phyloP scores from a whole-genome alignment of 352 stramenopile species.

The Globisporangium viniferum region DNA sequence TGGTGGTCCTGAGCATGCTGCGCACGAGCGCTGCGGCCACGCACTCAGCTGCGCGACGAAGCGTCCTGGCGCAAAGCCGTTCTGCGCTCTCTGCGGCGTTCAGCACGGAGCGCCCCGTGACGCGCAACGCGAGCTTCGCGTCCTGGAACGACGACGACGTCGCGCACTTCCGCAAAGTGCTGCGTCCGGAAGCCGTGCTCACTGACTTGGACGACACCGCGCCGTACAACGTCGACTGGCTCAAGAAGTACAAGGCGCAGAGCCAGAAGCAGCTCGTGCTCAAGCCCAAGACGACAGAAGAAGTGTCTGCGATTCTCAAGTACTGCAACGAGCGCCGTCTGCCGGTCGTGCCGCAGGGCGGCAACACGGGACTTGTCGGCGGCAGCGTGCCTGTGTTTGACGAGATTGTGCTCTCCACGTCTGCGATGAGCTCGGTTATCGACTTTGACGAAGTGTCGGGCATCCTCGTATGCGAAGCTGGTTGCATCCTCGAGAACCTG shows the following conservation, averaged over 20 bases:
- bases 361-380: slow-evolving; percentile 97
- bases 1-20: slow-evolving; percentile 8
- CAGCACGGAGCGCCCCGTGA: slow-evolving; percentile 22
- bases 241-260: slow-evolving; percentile 76
- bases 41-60: slow-evolving; percentile 10
- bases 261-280: slow-evolving; percentile 75
- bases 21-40: not conserved
- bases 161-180: slow-evolving; percentile 56
- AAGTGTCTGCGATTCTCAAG: slow-evolving; percentile 87
- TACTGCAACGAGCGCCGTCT: slow-evolving; percentile 91
- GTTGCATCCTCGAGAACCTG: slow-evolving; percentile 93
- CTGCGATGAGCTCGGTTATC: slow-evolving; percentile 91
- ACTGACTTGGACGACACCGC: slow-evolving; percentile 66
- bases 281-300: slow-evolving; percentile 82
- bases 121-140: slow-evolving; percentile 41
- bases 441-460: slow-evolving; percentile 86
- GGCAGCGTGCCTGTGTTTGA: slow-evolving; percentile 87
- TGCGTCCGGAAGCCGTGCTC: slow-evolving; percentile 59
- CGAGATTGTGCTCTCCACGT: slow-evolving; percentile 93
- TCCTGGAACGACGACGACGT: slow-evolving; percentile 67
- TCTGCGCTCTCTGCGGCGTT: slow-evolving; percentile 10
- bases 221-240: slow-evolving; percentile 79
- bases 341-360: slow-evolving; percentile 93
- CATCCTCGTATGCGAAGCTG: slow-evolving; percentile 86
- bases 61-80: slow-evolving; percentile 5